Evolutionary conservation across 2,329 filamentous ascomycete species (phyloP).

Genomic region (Mariannaea sp.): DNA sequence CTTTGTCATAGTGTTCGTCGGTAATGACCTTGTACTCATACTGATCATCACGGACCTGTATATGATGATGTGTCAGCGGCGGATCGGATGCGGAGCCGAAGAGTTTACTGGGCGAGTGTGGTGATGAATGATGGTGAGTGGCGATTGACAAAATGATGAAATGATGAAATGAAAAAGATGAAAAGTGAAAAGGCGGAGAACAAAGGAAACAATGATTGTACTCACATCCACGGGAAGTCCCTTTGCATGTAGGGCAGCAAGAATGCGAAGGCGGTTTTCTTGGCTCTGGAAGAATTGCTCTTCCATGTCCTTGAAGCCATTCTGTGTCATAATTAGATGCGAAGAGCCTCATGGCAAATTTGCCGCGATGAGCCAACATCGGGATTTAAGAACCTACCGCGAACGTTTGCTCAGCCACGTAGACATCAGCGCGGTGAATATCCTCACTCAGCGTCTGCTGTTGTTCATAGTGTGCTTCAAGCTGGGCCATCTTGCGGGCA

Average conservation of each 20-base stretch:
- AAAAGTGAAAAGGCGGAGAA: slow-evolving; percentile 23
- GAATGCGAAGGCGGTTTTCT: slow-evolving; percentile 51
- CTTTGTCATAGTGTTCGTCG: slow-evolving; percentile 49
- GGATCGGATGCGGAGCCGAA: slow-evolving; percentile 21
- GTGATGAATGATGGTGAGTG: too few species aligned
- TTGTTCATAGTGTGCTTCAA: slow-evolving; percentile 41
- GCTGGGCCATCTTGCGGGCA: slow-evolving; percentile 39
- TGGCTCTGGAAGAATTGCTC: slow-evolving; percentile 52
- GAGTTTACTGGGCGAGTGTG: slow-evolving; percentile 13
- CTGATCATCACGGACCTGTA: slow-evolving; percentile 49
- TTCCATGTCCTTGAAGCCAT: slow-evolving; percentile 45
- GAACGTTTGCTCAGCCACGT: slow-evolving; percentile 44
- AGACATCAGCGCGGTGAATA: slow-evolving; percentile 41
- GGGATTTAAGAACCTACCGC: slow-evolving; percentile 43
- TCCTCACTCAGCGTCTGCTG: slow-evolving; percentile 48
- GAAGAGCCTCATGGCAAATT: too few species aligned
- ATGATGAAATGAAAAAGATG: too few species aligned
- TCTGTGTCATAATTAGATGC: slow-evolving; percentile 38
- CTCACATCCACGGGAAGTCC: slow-evolving; percentile 56
- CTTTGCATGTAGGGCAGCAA: slow-evolving; percentile 50
- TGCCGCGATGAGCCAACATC: slow-evolving; percentile 26
- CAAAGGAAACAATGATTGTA: slow-evolving; percentile 21
- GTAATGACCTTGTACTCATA: slow-evolving; percentile 53
- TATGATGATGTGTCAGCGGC: slow-evolving; percentile 27
- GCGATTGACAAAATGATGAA: too few species aligned